These are phyloP conservation scores for Diaporthe humulicola DNA, from an alignment of 2,329 filamentous ascomycete genomes.

Conservation along the genomic window DNA sequence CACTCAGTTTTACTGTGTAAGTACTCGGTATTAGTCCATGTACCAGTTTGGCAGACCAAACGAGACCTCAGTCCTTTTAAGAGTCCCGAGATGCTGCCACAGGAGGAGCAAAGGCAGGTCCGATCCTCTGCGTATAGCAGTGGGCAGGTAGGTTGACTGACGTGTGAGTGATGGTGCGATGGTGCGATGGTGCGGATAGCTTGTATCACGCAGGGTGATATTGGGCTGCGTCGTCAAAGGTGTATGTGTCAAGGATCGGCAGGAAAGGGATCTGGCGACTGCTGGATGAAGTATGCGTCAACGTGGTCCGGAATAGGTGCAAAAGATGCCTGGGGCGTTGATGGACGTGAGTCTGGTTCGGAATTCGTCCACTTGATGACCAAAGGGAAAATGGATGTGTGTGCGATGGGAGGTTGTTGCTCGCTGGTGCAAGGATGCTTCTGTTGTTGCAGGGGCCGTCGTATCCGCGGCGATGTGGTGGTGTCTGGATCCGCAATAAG, in stretches of 20 bases:
- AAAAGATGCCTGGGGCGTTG: background rate
- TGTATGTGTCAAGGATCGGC: too few relatives aligned
- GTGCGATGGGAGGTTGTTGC: background rate
- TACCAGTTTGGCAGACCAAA: background rate
- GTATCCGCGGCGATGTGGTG: conserved; percentile 2
- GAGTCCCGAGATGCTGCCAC: background rate
- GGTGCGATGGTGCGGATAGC: background rate
- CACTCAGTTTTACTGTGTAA: background rate
- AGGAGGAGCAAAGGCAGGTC: background rate
- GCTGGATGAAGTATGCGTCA: background rate
- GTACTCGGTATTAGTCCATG: background rate
- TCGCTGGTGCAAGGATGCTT: background rate
- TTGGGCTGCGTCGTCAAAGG: background rate
- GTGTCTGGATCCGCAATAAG: background rate
- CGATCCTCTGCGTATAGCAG: background rate
- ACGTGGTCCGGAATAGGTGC: background rate
- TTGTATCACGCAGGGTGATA: background rate
- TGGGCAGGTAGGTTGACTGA: background rate
- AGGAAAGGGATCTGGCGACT: background rate
- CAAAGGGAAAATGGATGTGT: background rate
- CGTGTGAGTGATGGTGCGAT: background rate
- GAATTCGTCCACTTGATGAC: background rate
- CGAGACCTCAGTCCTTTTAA: background rate
- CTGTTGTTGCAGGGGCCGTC: background rate
- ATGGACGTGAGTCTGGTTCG: background rate